Evolutionary conservation across 2,329 filamentous ascomycete species (phyloP), one percentile per base, ranked within the genome.

Genomic region (Macrophomina phaseolina): DNA sequence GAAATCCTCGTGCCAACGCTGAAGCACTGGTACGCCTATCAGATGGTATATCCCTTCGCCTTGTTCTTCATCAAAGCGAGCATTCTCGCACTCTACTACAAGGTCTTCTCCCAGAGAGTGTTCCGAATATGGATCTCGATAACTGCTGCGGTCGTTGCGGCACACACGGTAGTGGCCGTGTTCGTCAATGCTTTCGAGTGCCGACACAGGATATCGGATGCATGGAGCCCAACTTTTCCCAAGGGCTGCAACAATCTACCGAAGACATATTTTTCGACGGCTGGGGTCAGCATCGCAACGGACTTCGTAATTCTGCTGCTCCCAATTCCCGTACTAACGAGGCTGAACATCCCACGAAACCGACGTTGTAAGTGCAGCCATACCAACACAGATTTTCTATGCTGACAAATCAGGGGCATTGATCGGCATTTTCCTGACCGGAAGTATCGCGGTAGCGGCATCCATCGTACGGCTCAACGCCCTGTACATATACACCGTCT

Each of bases 11-110:
- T 71, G 18, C 70, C 71, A 42, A 72, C 69, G 1, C 42, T 72
- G 23, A 72, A 71, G 56, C 69, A 71, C 55, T 72, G 71, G 70
- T 74, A 73, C 60, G 70, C 71, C 8, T 74, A 73, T 64, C 72
- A 74, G 65, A 34, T 73, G 28, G 63, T 73, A 6, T 73, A 73
- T 34, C 71, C 72, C 23, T 70, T 69, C 64, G 68, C 71, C 14
- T 48, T 74, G 28, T 67, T 71, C n/a, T 70, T 72, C 56, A 69
- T 71, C 52, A 73, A 72, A 49, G 68, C 69, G 2, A 72, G 71
- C 32, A 71, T 73, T 42, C 67, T 74, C n/a, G 70, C 71, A 8
- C 67, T 72, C 11, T 73, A 74, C 67, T 45, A 71, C 18, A 69
- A 69, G 14, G 70, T 73, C 32, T 73, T 72, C 58, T 67, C 52